Conservation (phyloP, 192 early-diverging fungal genomes). For the Kickxella alabastrina region DNA sequence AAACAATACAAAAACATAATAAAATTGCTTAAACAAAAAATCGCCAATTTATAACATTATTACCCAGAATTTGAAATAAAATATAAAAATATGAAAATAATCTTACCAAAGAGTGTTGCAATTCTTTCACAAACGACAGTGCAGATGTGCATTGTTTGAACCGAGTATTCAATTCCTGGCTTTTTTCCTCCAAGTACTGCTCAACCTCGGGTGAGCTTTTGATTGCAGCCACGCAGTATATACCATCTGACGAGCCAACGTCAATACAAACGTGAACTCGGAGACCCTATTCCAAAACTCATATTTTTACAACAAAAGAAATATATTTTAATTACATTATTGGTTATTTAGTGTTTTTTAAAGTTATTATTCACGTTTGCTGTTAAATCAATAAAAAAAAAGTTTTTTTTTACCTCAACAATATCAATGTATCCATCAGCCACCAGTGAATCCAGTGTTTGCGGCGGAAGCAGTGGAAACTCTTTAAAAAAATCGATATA, state of each 20-base stretch:
- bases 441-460: constrained; percentile 24
- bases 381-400: no score
- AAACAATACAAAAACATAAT: neutral
- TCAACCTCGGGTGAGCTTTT: constrained; percentile 27
- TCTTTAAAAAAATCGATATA: constrained; percentile 37
- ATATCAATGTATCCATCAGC: constrained; percentile 39
- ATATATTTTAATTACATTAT: neutral
- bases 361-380: neutral
- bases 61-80: neutral
- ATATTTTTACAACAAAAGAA: neutral
- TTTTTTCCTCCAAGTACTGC: constrained; percentile 7
- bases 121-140: constrained; percentile 39
- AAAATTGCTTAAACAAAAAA: neutral
- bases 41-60: neutral
- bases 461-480: constrained; percentile 37
- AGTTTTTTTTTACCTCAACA: constrained; percentile 5
- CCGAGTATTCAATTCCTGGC: constrained; percentile 17
- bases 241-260: constrained; percentile 1
- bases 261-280: constrained; percentile 22
- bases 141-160: constrained; percentile 40
- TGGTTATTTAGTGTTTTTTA: neutral
- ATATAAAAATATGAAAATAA: neutral
- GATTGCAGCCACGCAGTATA: constrained; percentile 25
- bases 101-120: constrained; percentile 38
- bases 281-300: constrained; percentile 5